phyloP scores from a whole-genome alignment of 2,329 filamentous ascomycete species.

The Colletotrichum tropicicola region DNA sequence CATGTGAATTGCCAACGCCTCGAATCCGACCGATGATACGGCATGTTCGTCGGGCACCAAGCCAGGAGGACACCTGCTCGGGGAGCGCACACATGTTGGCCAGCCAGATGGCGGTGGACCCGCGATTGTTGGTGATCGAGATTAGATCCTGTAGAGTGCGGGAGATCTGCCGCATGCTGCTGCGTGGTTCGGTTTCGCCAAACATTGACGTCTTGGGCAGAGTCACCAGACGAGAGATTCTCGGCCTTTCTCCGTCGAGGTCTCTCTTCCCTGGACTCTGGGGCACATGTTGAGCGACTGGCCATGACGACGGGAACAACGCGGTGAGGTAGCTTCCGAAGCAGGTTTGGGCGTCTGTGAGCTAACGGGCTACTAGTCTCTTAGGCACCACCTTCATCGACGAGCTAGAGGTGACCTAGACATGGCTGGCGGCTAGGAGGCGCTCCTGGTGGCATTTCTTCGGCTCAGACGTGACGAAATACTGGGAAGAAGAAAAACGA shows the following conservation, averaged over 20 bases:
- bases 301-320: background rate
- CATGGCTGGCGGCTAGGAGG: conserved; percentile 3
- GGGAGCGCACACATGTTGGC: background rate
- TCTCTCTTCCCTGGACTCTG: background rate
- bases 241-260: background rate
- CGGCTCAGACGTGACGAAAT: background rate
- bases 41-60: background rate
- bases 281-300: background rate
- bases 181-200: conserved; percentile 3
- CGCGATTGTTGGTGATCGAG: conserved; percentile 9
- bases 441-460: background rate
- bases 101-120: background rate
- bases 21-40: no score
- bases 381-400: background rate
- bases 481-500: background rate
- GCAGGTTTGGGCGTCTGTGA: conserved; percentile 2
- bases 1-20: background rate
- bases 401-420: conserved; percentile 5
- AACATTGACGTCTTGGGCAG: background rate
- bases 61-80: background rate
- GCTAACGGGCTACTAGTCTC: conserved; percentile 6
- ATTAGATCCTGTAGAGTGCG: conserved; percentile 23
- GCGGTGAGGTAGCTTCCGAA: conserved; percentile 15
- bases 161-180: conserved; percentile 21
- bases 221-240: background rate